Conservation (phyloP, 768 basidiomycete species). For the Gymnopilus junonius region DNA sequence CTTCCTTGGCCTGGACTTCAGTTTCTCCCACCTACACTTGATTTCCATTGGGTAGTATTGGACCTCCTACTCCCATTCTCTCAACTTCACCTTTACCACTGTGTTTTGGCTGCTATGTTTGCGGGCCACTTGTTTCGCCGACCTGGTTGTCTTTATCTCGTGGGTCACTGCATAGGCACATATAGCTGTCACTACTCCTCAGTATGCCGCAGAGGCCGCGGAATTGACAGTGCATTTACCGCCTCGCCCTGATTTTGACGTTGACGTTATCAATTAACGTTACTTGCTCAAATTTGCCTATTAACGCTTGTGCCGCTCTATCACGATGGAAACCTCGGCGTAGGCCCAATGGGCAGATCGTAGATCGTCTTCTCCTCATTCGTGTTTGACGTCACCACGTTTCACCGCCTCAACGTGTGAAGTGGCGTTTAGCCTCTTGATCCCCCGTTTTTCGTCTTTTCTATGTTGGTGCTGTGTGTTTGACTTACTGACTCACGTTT, state of each 20-base stretch:
- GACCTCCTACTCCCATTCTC: too few species aligned
- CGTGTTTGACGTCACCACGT: background rate
- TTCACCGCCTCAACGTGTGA: background rate
- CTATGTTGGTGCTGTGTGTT: background rate
- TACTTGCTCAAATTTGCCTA: background rate
- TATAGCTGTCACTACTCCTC: background rate
- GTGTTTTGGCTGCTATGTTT: too few species aligned
- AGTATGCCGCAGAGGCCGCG: conserved; percentile 2
- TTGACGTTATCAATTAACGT: background rate
- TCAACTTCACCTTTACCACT: too few species aligned
- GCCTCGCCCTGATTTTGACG: background rate
- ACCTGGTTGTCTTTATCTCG: background rate
- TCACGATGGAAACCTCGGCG: background rate
- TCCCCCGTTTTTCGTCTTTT: background rate
- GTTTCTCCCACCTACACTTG: background rate
- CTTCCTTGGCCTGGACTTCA: background rate
- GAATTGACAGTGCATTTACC: background rate
- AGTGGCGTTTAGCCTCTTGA: background rate
- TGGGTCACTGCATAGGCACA: background rate
- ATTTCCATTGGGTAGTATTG: background rate
- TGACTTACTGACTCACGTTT: background rate
- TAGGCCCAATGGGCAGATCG: background rate
- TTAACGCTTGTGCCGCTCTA: background rate
- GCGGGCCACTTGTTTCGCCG: too few species aligned
- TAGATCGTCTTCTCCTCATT: background rate